Evolutionary conservation across 106 monocot species (phyloP), one percentile per base, ranked within the genome.

Genomic region (Amphibolis antarctica): DNA sequence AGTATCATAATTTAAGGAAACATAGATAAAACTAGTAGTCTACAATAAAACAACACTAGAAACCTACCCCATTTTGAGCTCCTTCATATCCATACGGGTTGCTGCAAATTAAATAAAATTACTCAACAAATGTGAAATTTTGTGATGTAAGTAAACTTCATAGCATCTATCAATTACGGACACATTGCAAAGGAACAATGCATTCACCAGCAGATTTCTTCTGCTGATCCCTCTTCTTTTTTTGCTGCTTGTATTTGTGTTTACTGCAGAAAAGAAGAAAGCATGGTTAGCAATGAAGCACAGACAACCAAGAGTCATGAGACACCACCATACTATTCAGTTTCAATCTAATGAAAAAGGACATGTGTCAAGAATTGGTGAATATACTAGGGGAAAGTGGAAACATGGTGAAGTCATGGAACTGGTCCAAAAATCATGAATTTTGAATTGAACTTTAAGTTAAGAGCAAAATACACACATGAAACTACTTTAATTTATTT

Each of bases 11-110:
- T 7, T 36, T 2, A 36, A 7, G 36, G 36, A 36, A 36, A 36
- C 7, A 4, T 36, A 4, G 7, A 36, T 14, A 49, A 19, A 49
- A 19, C 49, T 49, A 49, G 17, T 19, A n/a, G n/a, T 19, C 12
- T 61, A 30, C 9, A 36, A 21, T 43, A 43, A 43, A 36, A 42
- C 25, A 17, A 43, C 28, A 9, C 30, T 10, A 63, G 9, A 52
- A 18, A 56, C 79, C 10, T 77, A 96, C 96, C 96, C 86, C 96
- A 96, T 86, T 75, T 96, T 96, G 46, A 96, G 64, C 51, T 96
- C 96, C 73, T 96, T 96, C n/a, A 84, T 65, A 66, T 86, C 92
- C 80, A 83, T 68, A 19, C 90, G 86, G 17, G 52, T 86, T 25
- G 83, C 96, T 90, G 86, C 73, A 82, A 46, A 66, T 51, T 0